phyloP scores from a whole-genome alignment of 352 stramenopile genomes.

The Sclerospora graminicola region DNA sequence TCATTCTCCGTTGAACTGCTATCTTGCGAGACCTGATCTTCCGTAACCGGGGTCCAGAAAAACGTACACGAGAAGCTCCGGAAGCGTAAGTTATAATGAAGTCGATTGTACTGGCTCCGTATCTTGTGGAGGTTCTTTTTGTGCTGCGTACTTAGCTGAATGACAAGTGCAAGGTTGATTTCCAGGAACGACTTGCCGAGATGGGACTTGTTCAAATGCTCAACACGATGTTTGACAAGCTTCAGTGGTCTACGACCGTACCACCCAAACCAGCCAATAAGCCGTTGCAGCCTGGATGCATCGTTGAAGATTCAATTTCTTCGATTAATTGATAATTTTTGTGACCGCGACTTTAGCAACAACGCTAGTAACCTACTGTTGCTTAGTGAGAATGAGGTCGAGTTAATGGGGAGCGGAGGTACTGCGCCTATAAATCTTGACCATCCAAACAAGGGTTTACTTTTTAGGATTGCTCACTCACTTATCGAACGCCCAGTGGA shows the following conservation, averaged over 20 bases:
- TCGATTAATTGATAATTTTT: too few species aligned
- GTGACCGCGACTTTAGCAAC: too few species aligned
- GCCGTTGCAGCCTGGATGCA: too few species aligned
- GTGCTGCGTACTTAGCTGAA: conserved; percentile 94
- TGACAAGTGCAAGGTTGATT: conserved; percentile 89
- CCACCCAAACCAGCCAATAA: conserved; percentile 34
- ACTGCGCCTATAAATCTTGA: conserved; percentile 41
- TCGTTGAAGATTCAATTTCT: too few species aligned
- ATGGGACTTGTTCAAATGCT: conserved; percentile 88
- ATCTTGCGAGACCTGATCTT: conserved; percentile 70
- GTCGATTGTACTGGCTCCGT: conserved; percentile 83
- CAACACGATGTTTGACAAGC: too few species aligned
- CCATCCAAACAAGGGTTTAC: conserved; percentile 81
- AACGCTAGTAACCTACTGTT: conserved; percentile 79
- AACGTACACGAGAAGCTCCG: conserved; percentile 48
- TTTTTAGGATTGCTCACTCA: conserved; percentile 86
- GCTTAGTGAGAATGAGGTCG: conserved; percentile 54
- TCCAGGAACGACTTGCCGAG: conserved; percentile 78
- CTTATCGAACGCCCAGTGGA: conserved; percentile 87
- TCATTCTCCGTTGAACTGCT: conserved; percentile 54
- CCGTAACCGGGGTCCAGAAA: conserved; percentile 37
- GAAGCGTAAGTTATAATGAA: conserved; percentile 87
- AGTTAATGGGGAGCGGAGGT: conserved; percentile 36
- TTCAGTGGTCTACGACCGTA: conserved; percentile 72
- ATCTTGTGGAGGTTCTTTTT: conserved; percentile 94